A percentile compares a stretch with the other conserved stretches of the same genome.
Evolutionary conservation across 768 basidiomycete genomes (phyloP).

Genomic region (Amanita muscaria): DNA sequence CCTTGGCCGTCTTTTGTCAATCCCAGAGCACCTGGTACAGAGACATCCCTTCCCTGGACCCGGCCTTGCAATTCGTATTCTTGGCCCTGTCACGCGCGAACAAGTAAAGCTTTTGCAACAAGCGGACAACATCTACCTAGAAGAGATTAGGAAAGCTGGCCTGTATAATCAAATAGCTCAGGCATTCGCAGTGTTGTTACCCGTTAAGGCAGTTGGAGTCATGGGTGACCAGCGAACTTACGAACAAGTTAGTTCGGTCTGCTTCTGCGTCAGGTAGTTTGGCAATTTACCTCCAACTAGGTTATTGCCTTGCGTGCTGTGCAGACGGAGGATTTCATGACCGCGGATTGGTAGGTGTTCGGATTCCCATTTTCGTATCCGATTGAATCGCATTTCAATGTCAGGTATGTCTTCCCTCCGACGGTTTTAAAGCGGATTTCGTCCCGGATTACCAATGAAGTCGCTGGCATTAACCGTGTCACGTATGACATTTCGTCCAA

Average conservation of each 20-base stretch:
- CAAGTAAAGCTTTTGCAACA: slow-evolving; percentile 89
- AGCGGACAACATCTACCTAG: slow-evolving; percentile 94
- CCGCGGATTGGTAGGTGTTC: slow-evolving; percentile 81
- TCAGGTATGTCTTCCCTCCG: slow-evolving; percentile 94
- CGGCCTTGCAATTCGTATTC: slow-evolving; percentile 94
- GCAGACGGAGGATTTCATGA: slow-evolving; percentile 99
- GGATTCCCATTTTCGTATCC: slow-evolving; percentile 21
- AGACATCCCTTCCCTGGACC: slow-evolving; percentile 99
- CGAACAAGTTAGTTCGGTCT: slow-evolving; percentile 56
- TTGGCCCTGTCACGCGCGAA: slow-evolving; percentile 88
- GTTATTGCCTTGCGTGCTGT: slow-evolving; percentile 94
- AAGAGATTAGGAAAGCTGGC: slow-evolving; percentile 90
- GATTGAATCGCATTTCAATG: slow-evolving; percentile 61
- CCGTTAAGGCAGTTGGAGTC: slow-evolving; percentile 95
- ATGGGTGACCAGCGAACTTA: slow-evolving; percentile 97
- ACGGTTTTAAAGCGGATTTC: slow-evolving; percentile 86
- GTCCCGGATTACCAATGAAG: slow-evolving; percentile 96
- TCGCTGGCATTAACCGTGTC: slow-evolving; percentile 90
- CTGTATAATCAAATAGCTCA: slow-evolving; percentile 92
- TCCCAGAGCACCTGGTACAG: slow-evolving; percentile 88
- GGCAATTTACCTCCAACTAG: slow-evolving; percentile 22
- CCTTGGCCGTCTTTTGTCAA: slow-evolving; percentile 82
- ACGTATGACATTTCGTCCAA: slow-evolving; percentile 97
- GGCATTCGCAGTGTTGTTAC: slow-evolving; percentile 91
- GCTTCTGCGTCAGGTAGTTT: neutral